Conservation (phyloP, 305 asterid genomes). For the Fraxinus platypoda region DNA sequence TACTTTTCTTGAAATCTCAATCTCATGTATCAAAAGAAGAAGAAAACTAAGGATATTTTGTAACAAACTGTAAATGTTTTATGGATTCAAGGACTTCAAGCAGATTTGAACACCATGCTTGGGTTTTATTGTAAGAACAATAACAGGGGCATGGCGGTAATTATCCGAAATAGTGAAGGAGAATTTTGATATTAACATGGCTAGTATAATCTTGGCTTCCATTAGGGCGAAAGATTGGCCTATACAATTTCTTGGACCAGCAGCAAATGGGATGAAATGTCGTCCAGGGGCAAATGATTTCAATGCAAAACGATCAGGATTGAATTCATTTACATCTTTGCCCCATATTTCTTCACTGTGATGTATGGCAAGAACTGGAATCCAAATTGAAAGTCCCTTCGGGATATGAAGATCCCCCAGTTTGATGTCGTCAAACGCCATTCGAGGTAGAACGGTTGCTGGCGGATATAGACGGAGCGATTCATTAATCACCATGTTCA, state of each 20-base stretch:
- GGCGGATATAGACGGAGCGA: slow-evolving; percentile 83
- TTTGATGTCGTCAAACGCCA: slow-evolving; percentile 87
- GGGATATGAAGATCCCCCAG: slow-evolving; percentile 78
- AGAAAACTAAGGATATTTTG: background rate
- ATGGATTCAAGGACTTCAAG: slow-evolving; percentile 41
- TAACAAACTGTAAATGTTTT: background rate
- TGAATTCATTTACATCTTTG: slow-evolving; percentile 72
- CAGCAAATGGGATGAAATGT: slow-evolving; percentile 79
- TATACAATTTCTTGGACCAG: slow-evolving; percentile 86
- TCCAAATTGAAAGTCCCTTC: slow-evolving; percentile 88
- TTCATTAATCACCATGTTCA: slow-evolving; percentile 84
- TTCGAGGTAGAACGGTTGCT: slow-evolving; percentile 75
- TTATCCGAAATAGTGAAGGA: slow-evolving; percentile 59
- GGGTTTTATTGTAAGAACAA: slow-evolving; percentile 79
- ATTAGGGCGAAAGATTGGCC: slow-evolving; percentile 83
- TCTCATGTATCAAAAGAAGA: slow-evolving; percentile 10
- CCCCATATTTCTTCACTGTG: slow-evolving; percentile 85
- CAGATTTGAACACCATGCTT: slow-evolving; percentile 81
- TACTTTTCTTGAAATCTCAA: background rate
- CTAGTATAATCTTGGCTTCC: slow-evolving; percentile 88
- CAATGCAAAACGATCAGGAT: slow-evolving; percentile 61
- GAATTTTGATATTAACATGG: slow-evolving; percentile 72
- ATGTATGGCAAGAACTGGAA: slow-evolving; percentile 87
- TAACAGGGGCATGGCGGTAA: slow-evolving; percentile 81
- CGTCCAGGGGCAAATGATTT: slow-evolving; percentile 53